phyloP scores from a whole-genome alignment of 257 asterid species.

The Penstemon davidsonii region DNA sequence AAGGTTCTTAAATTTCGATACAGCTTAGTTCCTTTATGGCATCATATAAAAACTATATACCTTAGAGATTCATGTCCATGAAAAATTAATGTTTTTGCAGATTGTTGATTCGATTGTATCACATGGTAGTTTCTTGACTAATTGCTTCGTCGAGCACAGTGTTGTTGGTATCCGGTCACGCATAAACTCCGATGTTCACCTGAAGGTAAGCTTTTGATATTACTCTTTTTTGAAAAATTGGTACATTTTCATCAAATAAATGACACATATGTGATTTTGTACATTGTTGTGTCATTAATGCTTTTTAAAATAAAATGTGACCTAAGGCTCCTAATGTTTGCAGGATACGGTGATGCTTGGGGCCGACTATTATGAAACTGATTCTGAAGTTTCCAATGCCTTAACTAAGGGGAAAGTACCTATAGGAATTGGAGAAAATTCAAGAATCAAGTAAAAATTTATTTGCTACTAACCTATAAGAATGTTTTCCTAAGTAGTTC shows the following conservation, averaged over 20 bases:
- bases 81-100: conserved; percentile 43
- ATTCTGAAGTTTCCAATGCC: conserved; percentile 60
- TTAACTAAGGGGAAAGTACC: conserved; percentile 88
- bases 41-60: too few species aligned
- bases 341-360: conserved; percentile 98
- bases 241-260: neutral
- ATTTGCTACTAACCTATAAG: conserved; percentile 17
- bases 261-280: neutral
- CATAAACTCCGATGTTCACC: conserved; percentile 70
- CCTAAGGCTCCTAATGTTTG: conserved; percentile 15
- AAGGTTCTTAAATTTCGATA: conserved; percentile 48
- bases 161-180: conserved; percentile 90
- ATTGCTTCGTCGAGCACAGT: conserved; percentile 82
- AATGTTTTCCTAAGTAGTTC: conserved; percentile 13
- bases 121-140: conserved; percentile 86
- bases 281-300: neutral
- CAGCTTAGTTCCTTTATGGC: too few species aligned
- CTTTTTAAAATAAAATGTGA: conserved; percentile 22
- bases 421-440: conserved; percentile 87
- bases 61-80: too few species aligned
- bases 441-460: conserved; percentile 71
- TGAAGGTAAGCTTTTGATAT: conserved; percentile 49
- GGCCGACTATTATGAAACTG: conserved; percentile 92
- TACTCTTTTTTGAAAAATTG: neutral
- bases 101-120: conserved; percentile 86